Conservation (phyloP, 2,329 filamentous ascomycete genomes). For the Pseudogymnoascus sp. region DNA sequence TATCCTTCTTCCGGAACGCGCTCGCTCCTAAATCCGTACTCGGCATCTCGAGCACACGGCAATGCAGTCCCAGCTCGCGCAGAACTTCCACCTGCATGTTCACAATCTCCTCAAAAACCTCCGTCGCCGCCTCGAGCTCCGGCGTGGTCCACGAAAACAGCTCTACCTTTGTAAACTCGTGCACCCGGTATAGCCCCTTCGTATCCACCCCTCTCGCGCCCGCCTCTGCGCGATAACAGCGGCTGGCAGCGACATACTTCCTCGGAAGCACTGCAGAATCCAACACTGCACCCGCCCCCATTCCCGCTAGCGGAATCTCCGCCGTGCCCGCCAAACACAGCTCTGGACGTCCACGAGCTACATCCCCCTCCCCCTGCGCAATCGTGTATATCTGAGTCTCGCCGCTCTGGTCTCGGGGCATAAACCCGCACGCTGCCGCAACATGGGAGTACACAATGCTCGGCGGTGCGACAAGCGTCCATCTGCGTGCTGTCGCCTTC, state of each 20-base stretch:
- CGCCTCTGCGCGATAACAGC: conserved; percentile 95
- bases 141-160: conserved; percentile 87
- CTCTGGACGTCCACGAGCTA: conserved; percentile 55
- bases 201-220: conserved; percentile 84
- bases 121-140: conserved; percentile 40
- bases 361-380: conserved; percentile 57
- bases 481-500: conserved; percentile 65
- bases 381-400: conserved; percentile 90
- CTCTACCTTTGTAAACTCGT: conserved; percentile 98
- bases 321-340: conserved; percentile 80
- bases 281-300: conserved; percentile 70
- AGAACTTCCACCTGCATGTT: conserved; percentile 82
- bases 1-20: conserved; percentile 80
- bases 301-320: conserved; percentile 88
- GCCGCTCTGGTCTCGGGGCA: conserved; percentile 80
- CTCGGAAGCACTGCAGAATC: conserved; percentile 61
- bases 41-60: conserved; percentile 90
- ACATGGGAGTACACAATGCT: conserved; percentile 90
- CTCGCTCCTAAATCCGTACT: conserved; percentile 80
- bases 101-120: conserved; percentile 77
- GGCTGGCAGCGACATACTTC: conserved; percentile 74
- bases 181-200: conserved; percentile 91
- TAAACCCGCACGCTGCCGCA: conserved; percentile 85
- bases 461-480: conserved; percentile 75
- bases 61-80: conserved; percentile 67